Percentiles rank a stretch among this genome's conserved stretches.
Evolutionary conservation across 2,329 filamentous ascomycete species (phyloP).

Genomic region (Ophiostoma angusticollis): DNA sequence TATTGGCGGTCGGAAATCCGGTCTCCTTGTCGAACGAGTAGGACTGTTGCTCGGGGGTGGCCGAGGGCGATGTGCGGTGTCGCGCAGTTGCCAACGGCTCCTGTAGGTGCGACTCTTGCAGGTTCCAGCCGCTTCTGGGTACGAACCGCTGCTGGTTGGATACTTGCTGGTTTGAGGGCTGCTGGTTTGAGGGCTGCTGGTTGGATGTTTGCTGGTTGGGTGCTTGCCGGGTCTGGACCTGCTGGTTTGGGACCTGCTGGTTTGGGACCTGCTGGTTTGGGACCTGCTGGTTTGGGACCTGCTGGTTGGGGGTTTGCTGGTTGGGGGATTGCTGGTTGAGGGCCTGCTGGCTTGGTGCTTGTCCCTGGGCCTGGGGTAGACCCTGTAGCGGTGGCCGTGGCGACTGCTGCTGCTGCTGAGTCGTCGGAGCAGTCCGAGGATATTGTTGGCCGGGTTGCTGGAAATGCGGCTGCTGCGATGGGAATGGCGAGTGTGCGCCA

Average conservation of each 20-base stretch:
- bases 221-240: too few relatives aligned
- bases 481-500: background rate
- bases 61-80: conserved; percentile 22
- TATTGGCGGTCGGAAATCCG: conserved; percentile 21
- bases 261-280: too few relatives aligned
- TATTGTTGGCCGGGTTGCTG: background rate
- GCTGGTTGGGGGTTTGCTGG: conserved; percentile 3
- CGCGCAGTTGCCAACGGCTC: conserved; percentile 31
- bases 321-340: conserved; percentile 6
- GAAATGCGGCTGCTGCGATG: background rate
- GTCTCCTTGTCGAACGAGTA: conserved; percentile 41
- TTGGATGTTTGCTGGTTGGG: too few relatives aligned
- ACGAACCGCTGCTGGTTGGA: conserved; percentile 30
- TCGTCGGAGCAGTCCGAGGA: background rate
- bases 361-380: background rate
- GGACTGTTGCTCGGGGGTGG: conserved; percentile 15
- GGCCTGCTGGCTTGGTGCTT: background rate
- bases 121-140: conserved; percentile 37
- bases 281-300: too few relatives aligned
- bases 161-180: too few relatives aligned
- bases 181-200: conserved; percentile 16
- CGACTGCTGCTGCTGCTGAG: conserved; percentile 5
- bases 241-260: too few relatives aligned
- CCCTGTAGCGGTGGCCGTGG: background rate
- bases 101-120: conserved; percentile 41